Conservation (phyloP, 257 asterid genomes). For the Scutellaria minor region DNA sequence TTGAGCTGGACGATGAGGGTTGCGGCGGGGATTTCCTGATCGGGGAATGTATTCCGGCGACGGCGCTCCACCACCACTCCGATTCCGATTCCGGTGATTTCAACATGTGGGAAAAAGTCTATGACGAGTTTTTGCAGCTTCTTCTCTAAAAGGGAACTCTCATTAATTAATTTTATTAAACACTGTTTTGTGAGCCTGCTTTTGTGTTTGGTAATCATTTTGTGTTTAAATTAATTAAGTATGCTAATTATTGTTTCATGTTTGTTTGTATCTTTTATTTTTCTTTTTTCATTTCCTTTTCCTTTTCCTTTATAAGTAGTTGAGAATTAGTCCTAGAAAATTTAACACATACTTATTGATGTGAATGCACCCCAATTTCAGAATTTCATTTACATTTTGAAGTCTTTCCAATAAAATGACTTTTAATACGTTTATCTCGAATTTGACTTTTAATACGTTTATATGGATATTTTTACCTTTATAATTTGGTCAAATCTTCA, state of each 20-base stretch:
- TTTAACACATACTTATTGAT: neutral
- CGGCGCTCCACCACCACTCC: conserved; percentile 26
- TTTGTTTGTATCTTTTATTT: neutral
- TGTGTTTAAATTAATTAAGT: neutral
- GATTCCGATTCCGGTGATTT: conserved; percentile 36
- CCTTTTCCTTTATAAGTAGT: neutral
- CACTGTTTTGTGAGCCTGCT: neutral
- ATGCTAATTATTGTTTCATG: neutral
- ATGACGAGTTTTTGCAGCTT: conserved; percentile 67
- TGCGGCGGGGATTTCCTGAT: conserved; percentile 33
- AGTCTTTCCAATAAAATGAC: neutral
- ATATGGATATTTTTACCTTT: neutral
- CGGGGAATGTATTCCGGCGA: neutral
- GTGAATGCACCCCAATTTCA: neutral
- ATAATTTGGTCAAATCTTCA: neutral
- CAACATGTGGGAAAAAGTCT: conserved; percentile 49
- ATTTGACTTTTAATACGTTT: neutral
- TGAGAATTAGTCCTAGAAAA: neutral
- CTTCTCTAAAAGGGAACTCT: conserved; percentile 19
- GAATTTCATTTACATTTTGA: neutral
- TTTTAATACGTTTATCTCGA: neutral
- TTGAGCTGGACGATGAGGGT: conserved; percentile 31
- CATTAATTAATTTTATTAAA: neutral
- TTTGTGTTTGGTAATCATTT: no score
- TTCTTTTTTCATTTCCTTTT: no score